Base-by-base conservation (phyloP, 1,284 basidiomycete species). In the Ceratobasidium sp. region DNA sequence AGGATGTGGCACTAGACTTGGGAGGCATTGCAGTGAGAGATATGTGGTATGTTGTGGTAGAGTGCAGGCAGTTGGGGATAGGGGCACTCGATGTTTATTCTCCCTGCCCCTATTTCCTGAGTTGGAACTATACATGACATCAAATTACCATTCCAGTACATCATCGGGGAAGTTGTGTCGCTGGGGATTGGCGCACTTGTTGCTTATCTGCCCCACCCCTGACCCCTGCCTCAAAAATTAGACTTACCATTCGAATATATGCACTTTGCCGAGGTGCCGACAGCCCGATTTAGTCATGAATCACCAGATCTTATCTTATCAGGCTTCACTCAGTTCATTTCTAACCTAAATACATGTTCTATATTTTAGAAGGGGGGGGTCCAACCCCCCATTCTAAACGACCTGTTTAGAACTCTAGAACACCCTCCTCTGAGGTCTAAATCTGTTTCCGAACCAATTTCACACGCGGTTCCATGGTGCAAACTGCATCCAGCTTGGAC, bases 301-400 rank as follows among this genome's bases (percentile, higher is more conserved):
- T 46, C 33, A 5, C 5, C 11, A 5, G 4, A 36, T 46, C 42
- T 46, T 46, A 46, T 46, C 42, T 46, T 46, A 46, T 46, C 16
- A 14, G 42, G 42, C 16, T 6, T 4, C 5, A 4, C 19, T 46
- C 19, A 21, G 16, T n/a, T 6, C 16, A 6, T 46, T n/a, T n/a
- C 16, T 7, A 46, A n/a, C 16, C 16, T 21, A 46, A 46, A 6
- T n/a, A 46, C 16, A n/a, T 14, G 23, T 21, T 50, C 47, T 25
- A 50, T 23, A 50, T 23, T 50, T 27, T 50, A 27, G 47, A 50
- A 50, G 47, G 23, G 47, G 47, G 47, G 47, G 47, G 47, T 25
- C n/a, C 21, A 11, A 36, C n/a, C 47, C 47, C 47, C 47, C 47
- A 8, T 50, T 50, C 47, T 14, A 50, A 50, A 50, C 47, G 11